Percentiles rank a stretch among this genome's conserved stretches.
Conservation (phyloP, 2,329 filamentous ascomycete species). For the Fusarium abutilonis region DNA sequence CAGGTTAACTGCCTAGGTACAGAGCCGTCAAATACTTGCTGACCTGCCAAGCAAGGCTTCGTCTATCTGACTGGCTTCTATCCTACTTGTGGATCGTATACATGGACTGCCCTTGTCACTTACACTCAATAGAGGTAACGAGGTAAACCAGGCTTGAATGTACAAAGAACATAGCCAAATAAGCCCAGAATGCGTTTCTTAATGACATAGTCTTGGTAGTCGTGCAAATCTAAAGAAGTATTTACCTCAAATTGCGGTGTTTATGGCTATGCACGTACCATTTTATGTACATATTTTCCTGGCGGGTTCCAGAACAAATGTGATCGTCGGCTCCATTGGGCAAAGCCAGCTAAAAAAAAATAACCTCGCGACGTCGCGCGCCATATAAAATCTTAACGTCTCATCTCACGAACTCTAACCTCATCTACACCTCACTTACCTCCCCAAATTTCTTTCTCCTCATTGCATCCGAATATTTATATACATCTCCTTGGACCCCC, state of each 20-base stretch:
- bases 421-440: not conserved
- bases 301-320: constrained; percentile 31
- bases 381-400: constrained; percentile 43
- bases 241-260: constrained; percentile 8
- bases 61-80: too few relatives aligned
- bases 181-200: too few relatives aligned
- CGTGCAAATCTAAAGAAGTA: too few relatives aligned
- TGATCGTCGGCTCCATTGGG: constrained; percentile 34
- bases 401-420: constrained; percentile 20
- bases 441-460: not conserved
- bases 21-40: too few relatives aligned
- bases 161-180: too few relatives aligned
- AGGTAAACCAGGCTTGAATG: too few relatives aligned
- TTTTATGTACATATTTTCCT: constrained; percentile 7
- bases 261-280: not conserved
- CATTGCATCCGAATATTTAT: not conserved
- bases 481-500: not conserved
- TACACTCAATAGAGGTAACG: too few relatives aligned
- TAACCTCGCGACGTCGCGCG: constrained; percentile 31
- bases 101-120: too few relatives aligned
- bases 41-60: too few relatives aligned
- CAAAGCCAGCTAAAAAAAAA: constrained; percentile 28
- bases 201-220: too few relatives aligned
- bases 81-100: too few relatives aligned
- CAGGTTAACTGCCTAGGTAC: too few relatives aligned